These are phyloP conservation scores for Aspergillus jensenii DNA, from an alignment of 2,329 filamentous ascomycete genomes.

Conservation along the genomic window DNA sequence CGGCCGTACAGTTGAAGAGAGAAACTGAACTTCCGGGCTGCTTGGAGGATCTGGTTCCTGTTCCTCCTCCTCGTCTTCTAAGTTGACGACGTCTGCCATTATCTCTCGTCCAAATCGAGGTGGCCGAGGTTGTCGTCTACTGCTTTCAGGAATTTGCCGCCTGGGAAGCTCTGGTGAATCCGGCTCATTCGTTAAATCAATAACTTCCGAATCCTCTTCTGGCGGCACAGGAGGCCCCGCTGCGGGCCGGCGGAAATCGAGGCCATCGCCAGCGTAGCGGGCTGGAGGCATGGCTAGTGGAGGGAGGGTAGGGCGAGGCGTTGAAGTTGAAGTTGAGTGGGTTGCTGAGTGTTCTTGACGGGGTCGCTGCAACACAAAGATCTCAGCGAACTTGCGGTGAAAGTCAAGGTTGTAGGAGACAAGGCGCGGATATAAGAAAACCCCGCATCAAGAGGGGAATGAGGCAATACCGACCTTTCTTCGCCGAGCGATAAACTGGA, in stretches of 20 bases:
- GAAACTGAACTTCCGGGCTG: slow-evolving; percentile 54
- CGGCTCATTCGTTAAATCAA: slow-evolving; percentile 49
- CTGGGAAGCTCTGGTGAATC: slow-evolving; percentile 29
- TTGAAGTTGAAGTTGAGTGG: slow-evolving; percentile 25
- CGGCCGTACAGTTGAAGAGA: slow-evolving; percentile 32
- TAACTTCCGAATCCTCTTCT: slow-evolving; percentile 35
- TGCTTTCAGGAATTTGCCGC: background rate
- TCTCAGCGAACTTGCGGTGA: slow-evolving; percentile 17
- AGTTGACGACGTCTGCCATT: slow-evolving; percentile 39
- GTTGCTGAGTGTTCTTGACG: slow-evolving; percentile 39
- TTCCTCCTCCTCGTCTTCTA: slow-evolving; percentile 44
- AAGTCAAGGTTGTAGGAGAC: background rate
- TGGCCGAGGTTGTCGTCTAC: slow-evolving; percentile 17
- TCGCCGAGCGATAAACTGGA: slow-evolving; percentile 39
- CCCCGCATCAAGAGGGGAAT: slow-evolving; percentile 20
- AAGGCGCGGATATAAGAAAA: slow-evolving; percentile 6
- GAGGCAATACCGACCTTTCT: slow-evolving; percentile 35
- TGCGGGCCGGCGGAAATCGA: slow-evolving; percentile 55
- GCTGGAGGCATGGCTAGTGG: slow-evolving; percentile 29
- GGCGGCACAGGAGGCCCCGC: slow-evolving; percentile 35
- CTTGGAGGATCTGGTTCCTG: slow-evolving; percentile 27
- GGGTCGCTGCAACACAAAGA: slow-evolving; percentile 28
- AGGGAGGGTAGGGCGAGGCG: slow-evolving; percentile 19
- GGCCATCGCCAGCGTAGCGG: slow-evolving; percentile 52
- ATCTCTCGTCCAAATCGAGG: slow-evolving; percentile 40